These are phyloP conservation scores for Chaetomiaceae sp. DNA, from an alignment of 2,329 filamentous ascomycete genomes.

Conservation along the genomic window DNA sequence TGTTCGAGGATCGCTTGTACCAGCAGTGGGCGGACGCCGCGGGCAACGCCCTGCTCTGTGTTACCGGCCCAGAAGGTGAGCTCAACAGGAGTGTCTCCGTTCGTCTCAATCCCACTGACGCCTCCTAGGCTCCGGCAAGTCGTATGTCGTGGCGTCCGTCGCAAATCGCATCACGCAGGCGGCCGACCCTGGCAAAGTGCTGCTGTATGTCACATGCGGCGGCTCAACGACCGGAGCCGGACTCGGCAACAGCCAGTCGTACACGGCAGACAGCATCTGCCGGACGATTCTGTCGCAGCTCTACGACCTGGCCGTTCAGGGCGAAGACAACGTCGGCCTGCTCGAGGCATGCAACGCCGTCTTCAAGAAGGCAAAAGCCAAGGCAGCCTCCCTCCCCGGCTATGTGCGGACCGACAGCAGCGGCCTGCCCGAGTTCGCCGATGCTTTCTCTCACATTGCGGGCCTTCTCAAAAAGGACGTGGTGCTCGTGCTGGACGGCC, in stretches of 20 bases:
- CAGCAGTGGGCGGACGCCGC: constrained; percentile 8
- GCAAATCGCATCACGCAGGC: constrained; percentile 12
- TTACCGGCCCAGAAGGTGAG: constrained; percentile 21
- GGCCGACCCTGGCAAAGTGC: not conserved
- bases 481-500: constrained; percentile 20
- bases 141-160: constrained; percentile 18
- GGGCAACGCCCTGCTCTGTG: constrained; percentile 9
- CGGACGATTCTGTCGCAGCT: constrained; percentile 20
- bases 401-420: constrained; percentile 12
- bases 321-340: constrained; percentile 13
- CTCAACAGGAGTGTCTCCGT: not conserved
- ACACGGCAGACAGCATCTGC: constrained; percentile 20
- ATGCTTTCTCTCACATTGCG: constrained; percentile 14
- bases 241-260: not conserved
- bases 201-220: constrained; percentile 20
- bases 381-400: not conserved
- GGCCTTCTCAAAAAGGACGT: constrained; percentile 14
- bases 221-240: not conserved
- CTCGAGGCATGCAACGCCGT: constrained; percentile 23
- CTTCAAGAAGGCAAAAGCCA: constrained; percentile 20
- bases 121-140: constrained; percentile 21
- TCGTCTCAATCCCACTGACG: not conserved
- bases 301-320: constrained; percentile 18
- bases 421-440: constrained; percentile 19
- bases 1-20: constrained; percentile 15